Base-by-base conservation (phyloP, 768 basidiomycete genomes). In the Cyclocybe aegerita region DNA sequence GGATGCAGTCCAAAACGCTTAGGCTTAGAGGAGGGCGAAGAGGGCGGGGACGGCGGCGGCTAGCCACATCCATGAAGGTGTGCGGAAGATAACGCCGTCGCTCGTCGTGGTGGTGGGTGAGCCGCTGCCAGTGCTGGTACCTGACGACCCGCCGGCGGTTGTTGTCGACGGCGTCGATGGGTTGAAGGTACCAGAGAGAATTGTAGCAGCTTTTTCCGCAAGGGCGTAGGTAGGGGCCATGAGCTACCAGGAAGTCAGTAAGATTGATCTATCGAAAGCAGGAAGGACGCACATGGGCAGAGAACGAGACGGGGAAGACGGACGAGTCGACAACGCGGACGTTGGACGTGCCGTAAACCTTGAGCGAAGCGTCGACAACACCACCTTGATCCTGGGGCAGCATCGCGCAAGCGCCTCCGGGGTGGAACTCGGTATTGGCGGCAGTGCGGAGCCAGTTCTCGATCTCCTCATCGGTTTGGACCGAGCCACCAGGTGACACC, bases 371-470 rank as follows among this genome's bases (percentile, higher is more conserved):
- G 51, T 70, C 67, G 9, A 71, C 66, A 4, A 71, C 70, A 31
- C 68, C 68, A 3, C 70, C 70, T 46, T 63, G 33, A 1, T 54
- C 58, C 39, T 49, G 53, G 1, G 68, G 68, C 30, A 68, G 33
- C 70, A 71, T 71, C 14, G 66, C 58, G 16, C 61, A 60, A 12
- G 58, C 63, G 16, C 60, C 64, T 4, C 56, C 53, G 7, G 85
- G 85, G 62, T 89, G 87, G 67, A 68, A 83, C 67, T 85, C 80
- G 7, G 81, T 82, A 6, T 71, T 67, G 11, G 74, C 71, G 5
- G 62, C 55, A 11, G 62, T 64, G 29, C 67, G 64, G 29, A 85
- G 53, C 77, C 78, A 88, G 5, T 63, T 60, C 35, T 85, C 79
- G 69, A 79, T 80, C 29, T 85, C 61, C 11, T 54, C 77, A 57